Evolutionary conservation across 169 alveolate genomes (phyloP).

Genomic region (Babesia gibsoni): DNA sequence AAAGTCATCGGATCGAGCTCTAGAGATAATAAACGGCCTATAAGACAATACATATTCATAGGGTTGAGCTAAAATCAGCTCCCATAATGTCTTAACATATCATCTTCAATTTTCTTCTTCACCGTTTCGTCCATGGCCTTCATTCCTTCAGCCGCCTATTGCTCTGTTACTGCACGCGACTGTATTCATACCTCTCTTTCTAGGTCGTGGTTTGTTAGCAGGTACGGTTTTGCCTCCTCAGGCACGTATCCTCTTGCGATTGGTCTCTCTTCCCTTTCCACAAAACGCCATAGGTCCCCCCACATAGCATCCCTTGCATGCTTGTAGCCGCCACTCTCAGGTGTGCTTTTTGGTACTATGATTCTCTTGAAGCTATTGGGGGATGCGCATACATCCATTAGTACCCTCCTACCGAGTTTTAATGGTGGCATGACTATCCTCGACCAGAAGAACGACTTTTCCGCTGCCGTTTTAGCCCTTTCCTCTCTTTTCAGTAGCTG

Average conservation of each 20-base stretch:
- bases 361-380: constrained; percentile 74
- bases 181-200: constrained; percentile 50
- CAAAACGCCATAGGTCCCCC: constrained; percentile 90
- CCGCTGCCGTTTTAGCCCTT: constrained; percentile 66
- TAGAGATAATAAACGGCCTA: constrained; percentile 7
- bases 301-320: constrained; percentile 80
- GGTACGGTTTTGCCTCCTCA: constrained; percentile 60
- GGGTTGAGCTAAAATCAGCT: background rate
- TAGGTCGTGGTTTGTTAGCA: constrained; percentile 62
- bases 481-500: constrained; percentile 43
- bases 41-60: no score
- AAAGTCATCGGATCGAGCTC: constrained; percentile 3
- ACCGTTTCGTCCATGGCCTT: background rate
- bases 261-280: constrained; percentile 77
- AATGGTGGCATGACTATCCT: constrained; percentile 81
- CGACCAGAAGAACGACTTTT: constrained; percentile 86
- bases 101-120: constrained; percentile 42
- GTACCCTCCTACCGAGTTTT: constrained; percentile 80
- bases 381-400: constrained; percentile 79
- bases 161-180: background rate
- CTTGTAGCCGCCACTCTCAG: constrained; percentile 72
- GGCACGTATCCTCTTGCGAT: constrained; percentile 82
- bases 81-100: constrained; percentile 40
- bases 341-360: constrained; percentile 72
- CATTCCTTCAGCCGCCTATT: constrained; percentile 16